A percentile compares a stretch with the other conserved stretches of the same genome.
phyloP scores from a whole-genome alignment of 2,329 filamentous ascomycete genomes.

The Aspergillus piperis region DNA sequence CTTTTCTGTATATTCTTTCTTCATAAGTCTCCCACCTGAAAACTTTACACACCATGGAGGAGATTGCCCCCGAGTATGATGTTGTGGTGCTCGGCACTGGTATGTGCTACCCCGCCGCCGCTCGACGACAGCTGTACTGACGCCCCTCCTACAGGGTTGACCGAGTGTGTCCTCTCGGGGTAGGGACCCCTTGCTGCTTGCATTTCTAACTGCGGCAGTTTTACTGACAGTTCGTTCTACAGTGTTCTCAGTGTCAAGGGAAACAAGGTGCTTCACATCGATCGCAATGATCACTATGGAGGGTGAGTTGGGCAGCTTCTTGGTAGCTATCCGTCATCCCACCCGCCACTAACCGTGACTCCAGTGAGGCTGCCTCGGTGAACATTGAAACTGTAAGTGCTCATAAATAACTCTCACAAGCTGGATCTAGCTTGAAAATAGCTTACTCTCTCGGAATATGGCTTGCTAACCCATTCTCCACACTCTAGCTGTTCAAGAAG shows the following conservation, averaged over 20 bases:
- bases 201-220: constrained; percentile 18
- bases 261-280: constrained; percentile 98
- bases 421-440: background rate
- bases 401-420: background rate
- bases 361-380: constrained; percentile 88
- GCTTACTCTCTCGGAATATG: constrained; percentile 14
- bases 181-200: constrained; percentile 48
- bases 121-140: constrained; percentile 33
- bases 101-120: constrained; percentile 52
- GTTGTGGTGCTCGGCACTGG: constrained; percentile 97
- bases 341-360: constrained; percentile 27
- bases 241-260: constrained; percentile 97
- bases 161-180: constrained; percentile 98
- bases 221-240: constrained; percentile 24
- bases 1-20: constrained; percentile 13
- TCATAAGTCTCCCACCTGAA: constrained; percentile 12
- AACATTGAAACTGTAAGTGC: constrained; percentile 85
- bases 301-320: constrained; percentile 63
- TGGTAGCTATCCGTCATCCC: constrained; percentile 16
- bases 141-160: constrained; percentile 67
- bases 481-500: constrained; percentile 86
- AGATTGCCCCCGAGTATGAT: constrained; percentile 98
- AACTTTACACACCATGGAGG: constrained; percentile 71
- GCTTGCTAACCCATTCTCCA: constrained; percentile 27
- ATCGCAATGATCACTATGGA: constrained; percentile 97